Percentiles rank a stretch among this genome's conserved stretches.
These are phyloP conservation scores for Spinacia oleracea DNA, from an alignment of 179 eudicot genomes.

Conservation along the genomic window DNA sequence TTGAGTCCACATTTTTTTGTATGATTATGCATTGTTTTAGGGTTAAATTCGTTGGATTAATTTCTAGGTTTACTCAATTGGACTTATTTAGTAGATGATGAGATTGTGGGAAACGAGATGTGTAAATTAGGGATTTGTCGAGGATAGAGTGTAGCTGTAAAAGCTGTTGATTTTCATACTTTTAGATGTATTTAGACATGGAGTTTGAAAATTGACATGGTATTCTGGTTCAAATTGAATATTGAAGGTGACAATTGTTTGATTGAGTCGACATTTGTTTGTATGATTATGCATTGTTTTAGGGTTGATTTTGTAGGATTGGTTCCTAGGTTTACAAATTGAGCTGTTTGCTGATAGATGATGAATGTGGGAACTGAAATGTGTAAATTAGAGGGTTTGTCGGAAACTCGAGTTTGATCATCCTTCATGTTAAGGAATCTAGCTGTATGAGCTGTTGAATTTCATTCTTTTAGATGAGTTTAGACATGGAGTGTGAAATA, in stretches of 20 bases:
- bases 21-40: not conserved
- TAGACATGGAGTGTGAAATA: not conserved
- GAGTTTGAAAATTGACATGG: not conserved
- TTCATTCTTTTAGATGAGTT: not conserved
- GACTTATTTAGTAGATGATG: not conserved
- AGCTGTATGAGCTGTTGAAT: no score
- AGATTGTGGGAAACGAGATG: not conserved
- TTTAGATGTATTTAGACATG: not conserved
- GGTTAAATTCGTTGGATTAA: not conserved
- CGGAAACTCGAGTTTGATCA: not conserved
- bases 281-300: not conserved
- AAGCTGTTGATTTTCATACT: not conserved
- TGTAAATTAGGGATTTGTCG: slow-evolving; percentile 1
- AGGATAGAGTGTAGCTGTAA: no score
- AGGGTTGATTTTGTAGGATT: not conserved
- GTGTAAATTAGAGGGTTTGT: slow-evolving; percentile 9
- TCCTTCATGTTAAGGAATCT: not conserved
- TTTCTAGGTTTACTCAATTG: not conserved
- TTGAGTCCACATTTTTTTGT: not conserved
- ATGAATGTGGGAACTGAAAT: not conserved
- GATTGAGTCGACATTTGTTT: not conserved
- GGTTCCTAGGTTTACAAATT: not conserved
- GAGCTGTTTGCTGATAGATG: not conserved
- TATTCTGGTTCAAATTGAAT: not conserved
- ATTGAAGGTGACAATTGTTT: not conserved